phyloP scores from a whole-genome alignment of 352 stramenopile genomes.

The Globisporangium lucens region DNA sequence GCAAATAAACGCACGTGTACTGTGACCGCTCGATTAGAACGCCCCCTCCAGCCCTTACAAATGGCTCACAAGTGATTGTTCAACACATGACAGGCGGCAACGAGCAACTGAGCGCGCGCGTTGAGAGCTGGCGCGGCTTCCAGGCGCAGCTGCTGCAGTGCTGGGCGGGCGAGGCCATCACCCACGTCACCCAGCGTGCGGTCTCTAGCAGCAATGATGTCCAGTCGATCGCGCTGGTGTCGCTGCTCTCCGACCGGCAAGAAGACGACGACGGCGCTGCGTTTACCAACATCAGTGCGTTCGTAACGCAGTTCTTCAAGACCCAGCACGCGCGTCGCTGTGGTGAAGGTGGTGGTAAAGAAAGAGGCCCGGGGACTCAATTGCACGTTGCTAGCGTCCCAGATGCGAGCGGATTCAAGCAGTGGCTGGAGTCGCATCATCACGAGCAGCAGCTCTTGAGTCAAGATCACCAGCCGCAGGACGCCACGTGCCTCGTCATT shows the following conservation, averaged over 20 bases:
- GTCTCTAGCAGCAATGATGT: not conserved
- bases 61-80: not conserved
- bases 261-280: not conserved
- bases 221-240: constrained; percentile 20
- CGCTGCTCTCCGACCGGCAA: constrained; percentile 14
- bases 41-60: not conserved
- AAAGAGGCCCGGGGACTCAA: not conserved
- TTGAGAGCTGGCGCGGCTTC: constrained; percentile 13
- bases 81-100: not conserved
- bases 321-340: not conserved
- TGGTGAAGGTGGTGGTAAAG: not conserved
- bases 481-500: constrained; percentile 9
- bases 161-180: constrained; percentile 38
- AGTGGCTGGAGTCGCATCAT: constrained; percentile 12
- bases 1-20: not conserved
- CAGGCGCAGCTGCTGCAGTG: constrained; percentile 31
- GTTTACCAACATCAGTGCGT: constrained; percentile 6
- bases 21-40: not conserved
- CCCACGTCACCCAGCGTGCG: constrained; percentile 30
- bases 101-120: not conserved
- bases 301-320: constrained; percentile 5
- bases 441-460: not conserved
- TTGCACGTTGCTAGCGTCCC: not conserved
- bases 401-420: not conserved
- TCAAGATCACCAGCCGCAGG: not conserved